Conservation (phyloP, 495 filamentous ascomycete genomes). For the Trichoderma parareesei region DNA sequence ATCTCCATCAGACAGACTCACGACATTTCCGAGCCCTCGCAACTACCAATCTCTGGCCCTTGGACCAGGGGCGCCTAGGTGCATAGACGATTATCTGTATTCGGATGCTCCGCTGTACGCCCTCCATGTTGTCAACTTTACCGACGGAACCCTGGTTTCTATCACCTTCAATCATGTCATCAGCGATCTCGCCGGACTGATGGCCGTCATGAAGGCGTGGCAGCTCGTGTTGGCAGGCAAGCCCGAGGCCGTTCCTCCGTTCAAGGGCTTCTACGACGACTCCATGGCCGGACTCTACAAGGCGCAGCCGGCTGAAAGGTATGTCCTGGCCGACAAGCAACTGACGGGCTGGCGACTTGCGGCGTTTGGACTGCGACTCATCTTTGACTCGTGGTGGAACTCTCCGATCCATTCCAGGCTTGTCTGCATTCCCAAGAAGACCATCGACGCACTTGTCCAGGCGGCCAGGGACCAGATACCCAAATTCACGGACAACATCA, state of each 20-base stretch:
- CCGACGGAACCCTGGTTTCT: slow-evolving; percentile 39
- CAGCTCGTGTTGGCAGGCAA: slow-evolving; percentile 28
- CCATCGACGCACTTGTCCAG: slow-evolving; percentile 11
- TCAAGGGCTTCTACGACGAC: slow-evolving; percentile 25
- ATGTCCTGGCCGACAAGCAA: slow-evolving; percentile 18
- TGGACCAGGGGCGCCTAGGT: slow-evolving; percentile 21
- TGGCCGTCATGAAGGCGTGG: slow-evolving; percentile 32
- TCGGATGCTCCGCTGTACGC: slow-evolving; percentile 35
- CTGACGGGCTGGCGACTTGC: slow-evolving; percentile 21
- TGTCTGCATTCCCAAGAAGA: slow-evolving; percentile 18
- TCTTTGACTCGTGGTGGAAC: slow-evolving; percentile 15
- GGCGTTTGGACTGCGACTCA: slow-evolving; percentile 22
- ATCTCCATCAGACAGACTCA: slow-evolving; percentile 17
- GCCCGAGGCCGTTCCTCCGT: slow-evolving; percentile 27
- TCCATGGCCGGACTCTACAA: slow-evolving; percentile 19
- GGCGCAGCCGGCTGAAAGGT: slow-evolving; percentile 16
- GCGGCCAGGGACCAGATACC: slow-evolving; percentile 11
- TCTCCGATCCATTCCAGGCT: slow-evolving; percentile 7
- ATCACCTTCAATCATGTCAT: slow-evolving; percentile 40
- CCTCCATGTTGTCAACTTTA: slow-evolving; percentile 40
- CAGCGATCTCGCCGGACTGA: slow-evolving; percentile 37
- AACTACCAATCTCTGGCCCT: slow-evolving; percentile 19
- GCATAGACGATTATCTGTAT: slow-evolving; percentile 34
- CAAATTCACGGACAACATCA: slow-evolving; percentile 12
- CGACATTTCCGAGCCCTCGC: slow-evolving; percentile 25